Percentiles rank a stretch among this genome's conserved stretches.
Evolutionary conservation across 441 rosid genomes (phyloP).

Genomic region (Dalechampia spathulata): DNA sequence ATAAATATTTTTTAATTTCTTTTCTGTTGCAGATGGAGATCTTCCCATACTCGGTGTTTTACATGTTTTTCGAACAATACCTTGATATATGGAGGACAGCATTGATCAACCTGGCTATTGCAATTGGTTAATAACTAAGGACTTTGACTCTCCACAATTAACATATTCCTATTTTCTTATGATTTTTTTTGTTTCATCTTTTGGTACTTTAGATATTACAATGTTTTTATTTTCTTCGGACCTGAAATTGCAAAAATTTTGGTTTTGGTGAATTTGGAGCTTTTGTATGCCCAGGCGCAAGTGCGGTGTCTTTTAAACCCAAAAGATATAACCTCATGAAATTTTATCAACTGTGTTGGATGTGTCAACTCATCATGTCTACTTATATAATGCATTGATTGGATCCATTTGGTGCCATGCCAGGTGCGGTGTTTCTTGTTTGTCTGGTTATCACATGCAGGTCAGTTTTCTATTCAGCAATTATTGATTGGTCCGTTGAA

Average conservation of each 20-base stretch:
- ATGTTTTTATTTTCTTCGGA: too few species aligned
- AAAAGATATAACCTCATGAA: too few species aligned
- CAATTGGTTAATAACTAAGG: constrained; percentile 69
- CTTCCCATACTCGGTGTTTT: constrained; percentile 95
- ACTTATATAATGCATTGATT: not conserved
- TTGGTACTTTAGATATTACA: not conserved
- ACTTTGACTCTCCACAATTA: constrained; percentile 9
- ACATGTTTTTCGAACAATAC: constrained; percentile 98
- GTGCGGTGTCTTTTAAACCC: too few species aligned
- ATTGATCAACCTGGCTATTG: constrained; percentile 86
- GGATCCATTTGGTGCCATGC: constrained; percentile 18
- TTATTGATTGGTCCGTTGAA: constrained; percentile 5
- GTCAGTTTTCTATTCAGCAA: constrained; percentile 28
- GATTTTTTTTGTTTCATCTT: not conserved
- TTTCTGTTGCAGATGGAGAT: constrained; percentile 74
- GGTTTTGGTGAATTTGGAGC: too few species aligned
- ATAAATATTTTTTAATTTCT: constrained; percentile 4
- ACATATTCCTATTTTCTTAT: not conserved
- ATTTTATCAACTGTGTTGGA: too few species aligned
- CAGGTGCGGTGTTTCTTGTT: constrained; percentile 90
- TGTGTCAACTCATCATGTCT: not conserved
- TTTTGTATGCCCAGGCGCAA: too few species aligned
- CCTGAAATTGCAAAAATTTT: too few species aligned
- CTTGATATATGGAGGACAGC: constrained; percentile 98
- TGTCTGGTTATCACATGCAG: constrained; percentile 89